phyloP scores from a whole-genome alignment of 345 rosid genomes.

The Chamaenerion angustifolium region DNA sequence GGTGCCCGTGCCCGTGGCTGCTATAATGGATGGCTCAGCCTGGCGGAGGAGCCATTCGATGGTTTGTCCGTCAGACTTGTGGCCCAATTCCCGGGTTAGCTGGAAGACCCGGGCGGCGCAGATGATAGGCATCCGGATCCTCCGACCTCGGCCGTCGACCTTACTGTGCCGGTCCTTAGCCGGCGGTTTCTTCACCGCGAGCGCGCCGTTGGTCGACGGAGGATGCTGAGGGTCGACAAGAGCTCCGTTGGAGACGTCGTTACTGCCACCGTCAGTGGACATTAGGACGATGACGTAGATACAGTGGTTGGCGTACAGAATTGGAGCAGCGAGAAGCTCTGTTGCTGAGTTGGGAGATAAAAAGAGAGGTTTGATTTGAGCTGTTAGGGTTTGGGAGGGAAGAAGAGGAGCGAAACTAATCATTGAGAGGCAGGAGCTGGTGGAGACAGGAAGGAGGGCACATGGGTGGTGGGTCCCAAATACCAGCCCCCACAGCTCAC shows the following conservation, averaged over 20 bases:
- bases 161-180: slow-evolving; percentile 96
- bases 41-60: slow-evolving; percentile 99
- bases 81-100: slow-evolving; percentile 91
- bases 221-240: slow-evolving; percentile 31
- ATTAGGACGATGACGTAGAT: neutral
- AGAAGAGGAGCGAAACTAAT: slow-evolving; percentile 39
- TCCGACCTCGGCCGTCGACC: slow-evolving; percentile 91
- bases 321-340: neutral
- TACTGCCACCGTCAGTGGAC: slow-evolving; percentile 6
- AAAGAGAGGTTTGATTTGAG: slow-evolving; percentile 6
- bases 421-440: slow-evolving; percentile 98
- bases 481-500: slow-evolving; percentile 45
- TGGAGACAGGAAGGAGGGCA: slow-evolving; percentile 98
- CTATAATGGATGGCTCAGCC: slow-evolving; percentile 96
- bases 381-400: slow-evolving; percentile 10
- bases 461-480: slow-evolving; percentile 88
- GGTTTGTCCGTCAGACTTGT: slow-evolving; percentile 96
- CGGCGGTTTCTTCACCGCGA: slow-evolving; percentile 71
- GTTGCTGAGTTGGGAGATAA: neutral
- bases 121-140: slow-evolving; percentile 98
- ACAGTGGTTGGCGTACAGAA: slow-evolving; percentile 2
- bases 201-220: slow-evolving; percentile 30
- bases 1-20: slow-evolving; percentile 94
- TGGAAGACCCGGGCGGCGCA: slow-evolving; percentile 99
- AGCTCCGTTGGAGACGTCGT: slow-evolving; percentile 30